Evolutionary conservation across 768 basidiomycete species (phyloP).

Genomic region (Neoboletus magnificus): DNA sequence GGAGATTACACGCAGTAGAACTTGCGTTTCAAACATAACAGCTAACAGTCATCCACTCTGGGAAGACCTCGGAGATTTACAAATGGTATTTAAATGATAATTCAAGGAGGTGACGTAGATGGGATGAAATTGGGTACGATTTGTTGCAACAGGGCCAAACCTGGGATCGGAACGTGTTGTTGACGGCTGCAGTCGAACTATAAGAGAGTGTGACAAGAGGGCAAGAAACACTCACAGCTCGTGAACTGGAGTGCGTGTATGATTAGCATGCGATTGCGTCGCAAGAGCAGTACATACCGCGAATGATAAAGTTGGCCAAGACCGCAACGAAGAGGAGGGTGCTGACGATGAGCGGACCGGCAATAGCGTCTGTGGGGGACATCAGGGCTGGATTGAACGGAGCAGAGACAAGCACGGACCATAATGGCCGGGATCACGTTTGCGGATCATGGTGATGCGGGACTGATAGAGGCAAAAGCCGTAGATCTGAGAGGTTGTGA

Average conservation of each 20-base stretch:
- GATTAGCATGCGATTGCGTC: conserved; percentile 2
- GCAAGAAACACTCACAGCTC: conserved; percentile 48
- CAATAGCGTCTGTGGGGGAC: conserved; percentile 58
- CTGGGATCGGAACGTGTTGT: conserved; percentile 29
- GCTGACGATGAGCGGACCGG: conserved; percentile 83
- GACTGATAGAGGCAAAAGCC: conserved; percentile 84
- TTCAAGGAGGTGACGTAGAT: conserved; percentile 5
- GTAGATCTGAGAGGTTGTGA: conserved; percentile 55
- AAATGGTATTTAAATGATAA: not conserved
- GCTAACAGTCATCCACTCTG: not conserved
- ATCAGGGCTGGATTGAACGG: not conserved
- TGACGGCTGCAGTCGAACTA: conserved; percentile 19
- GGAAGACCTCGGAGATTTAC: too few relatives aligned
- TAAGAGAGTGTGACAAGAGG: not conserved
- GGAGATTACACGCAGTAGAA: not conserved
- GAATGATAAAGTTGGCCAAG: conserved; percentile 81
- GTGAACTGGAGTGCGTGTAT: conserved; percentile 40
- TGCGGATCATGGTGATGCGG: conserved; percentile 86
- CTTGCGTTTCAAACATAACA: not conserved
- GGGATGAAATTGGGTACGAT: conserved; percentile 19
- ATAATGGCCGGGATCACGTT: conserved; percentile 84
- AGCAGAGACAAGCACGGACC: conserved; percentile 47
- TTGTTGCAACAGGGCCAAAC: conserved; percentile 24
- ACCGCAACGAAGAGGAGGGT: conserved; percentile 82
- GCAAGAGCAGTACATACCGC: conserved; percentile 52